Evolutionary conservation across 2,329 filamentous ascomycete species (phyloP), one percentile per base, ranked within the genome.

Genomic region (Daldinia sp.): DNA sequence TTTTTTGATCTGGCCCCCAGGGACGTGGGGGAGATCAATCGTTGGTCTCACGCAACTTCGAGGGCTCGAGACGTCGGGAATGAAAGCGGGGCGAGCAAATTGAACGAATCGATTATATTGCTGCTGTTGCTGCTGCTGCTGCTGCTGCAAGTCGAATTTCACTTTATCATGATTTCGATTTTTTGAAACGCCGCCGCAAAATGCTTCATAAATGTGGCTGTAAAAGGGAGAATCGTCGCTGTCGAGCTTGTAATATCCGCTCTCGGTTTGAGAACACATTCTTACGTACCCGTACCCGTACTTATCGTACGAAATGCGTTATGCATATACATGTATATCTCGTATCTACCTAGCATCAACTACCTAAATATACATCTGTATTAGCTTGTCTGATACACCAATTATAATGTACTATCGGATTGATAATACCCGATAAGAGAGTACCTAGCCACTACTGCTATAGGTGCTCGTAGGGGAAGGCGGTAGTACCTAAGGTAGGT

Each of bases 11-110:
- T 53, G 54, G 62, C 58, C 65, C 61, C 63, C 63, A 63, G 63
- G 37, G 25, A 59, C 61, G 67, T 60, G 64, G 66, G 60, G 66
- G 55, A 51, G 48, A 60, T 64, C 53, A 66, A 50, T 62, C 55
- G 61, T 61, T 56, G 66, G 69, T 71, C 55, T 62, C 70, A 71
- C 70, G 65, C 60, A 66, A 55, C 63, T 43, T 58, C 64, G 58
- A 37, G 61, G 59, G 23, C 50, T 71, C 60, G 66, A 67, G 55
- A 60, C 29, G 64, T 66, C 58, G 61, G 61, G 37, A 58, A 55
- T 10, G 60, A 63, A 58, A 58, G 55, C 55, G 61, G 52, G 61
- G 54, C 53, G 53, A 32, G 19, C 10, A 19, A 61, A 52, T 34
- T 62, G 61, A 49, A 43, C 45, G 39, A 60, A 55, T 4, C 45